phyloP scores from a whole-genome alignment of 1,139 yeast species.

The Hansenula lynferdii region DNA sequence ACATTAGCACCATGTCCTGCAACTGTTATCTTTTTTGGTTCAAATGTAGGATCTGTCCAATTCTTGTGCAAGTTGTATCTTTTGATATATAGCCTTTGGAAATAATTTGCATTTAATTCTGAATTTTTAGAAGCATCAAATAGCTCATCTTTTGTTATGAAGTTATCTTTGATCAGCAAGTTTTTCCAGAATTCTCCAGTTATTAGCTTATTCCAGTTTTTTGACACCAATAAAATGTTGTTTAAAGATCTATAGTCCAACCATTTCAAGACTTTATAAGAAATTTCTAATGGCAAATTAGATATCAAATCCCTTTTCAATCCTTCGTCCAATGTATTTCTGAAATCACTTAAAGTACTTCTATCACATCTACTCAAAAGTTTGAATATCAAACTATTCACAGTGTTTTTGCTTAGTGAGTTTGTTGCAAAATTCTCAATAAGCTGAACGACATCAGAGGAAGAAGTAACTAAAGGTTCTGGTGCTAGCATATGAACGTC shows the following conservation, averaged over 20 bases:
- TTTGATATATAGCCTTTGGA: slow-evolving; percentile 28
- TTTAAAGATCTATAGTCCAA: slow-evolving; percentile 64
- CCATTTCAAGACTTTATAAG: slow-evolving; percentile 59
- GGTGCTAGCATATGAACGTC: slow-evolving; percentile 13
- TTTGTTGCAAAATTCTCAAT: slow-evolving; percentile 24
- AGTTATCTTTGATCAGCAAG: slow-evolving; percentile 48
- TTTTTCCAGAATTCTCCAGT: slow-evolving; percentile 59
- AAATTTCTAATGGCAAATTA: slow-evolving; percentile 72
- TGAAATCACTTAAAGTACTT: slow-evolving; percentile 62
- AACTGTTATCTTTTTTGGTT: slow-evolving; percentile 66
- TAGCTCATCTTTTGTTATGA: slow-evolving; percentile 32
- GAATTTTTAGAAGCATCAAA: slow-evolving; percentile 15
- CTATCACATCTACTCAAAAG: slow-evolving; percentile 65
- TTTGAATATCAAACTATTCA: slow-evolving; percentile 44
- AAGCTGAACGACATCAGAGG: slow-evolving; percentile 25
- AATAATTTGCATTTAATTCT: slow-evolving; percentile 12
- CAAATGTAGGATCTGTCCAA: slow-evolving; percentile 78
- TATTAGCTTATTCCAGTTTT: slow-evolving; percentile 61
- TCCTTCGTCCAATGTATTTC: slow-evolving; percentile 51
- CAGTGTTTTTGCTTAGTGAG: slow-evolving; percentile 11
- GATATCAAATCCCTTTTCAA: slow-evolving; percentile 71
- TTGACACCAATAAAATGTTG: slow-evolving; percentile 60
- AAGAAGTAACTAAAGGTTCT: slow-evolving; percentile 14
- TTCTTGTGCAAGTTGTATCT: slow-evolving; percentile 60
- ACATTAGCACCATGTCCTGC: slow-evolving; percentile 77